Base-by-base conservation (phyloP, 2,329 filamentous ascomycete genomes). In the Ceratocystis albifundus region DNA sequence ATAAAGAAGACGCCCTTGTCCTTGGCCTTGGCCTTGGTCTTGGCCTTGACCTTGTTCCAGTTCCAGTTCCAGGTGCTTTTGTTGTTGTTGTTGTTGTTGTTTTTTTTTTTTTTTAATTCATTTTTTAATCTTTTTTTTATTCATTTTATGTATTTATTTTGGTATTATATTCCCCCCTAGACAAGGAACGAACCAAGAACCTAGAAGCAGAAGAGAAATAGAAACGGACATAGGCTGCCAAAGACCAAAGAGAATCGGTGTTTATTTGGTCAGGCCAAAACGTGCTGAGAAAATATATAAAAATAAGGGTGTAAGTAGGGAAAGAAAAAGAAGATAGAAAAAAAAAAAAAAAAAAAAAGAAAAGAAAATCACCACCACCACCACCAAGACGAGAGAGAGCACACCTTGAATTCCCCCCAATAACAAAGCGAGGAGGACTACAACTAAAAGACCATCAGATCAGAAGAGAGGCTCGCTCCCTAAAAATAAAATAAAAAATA, bases 141-240 rank as follows among this genome's bases (percentile, higher is more conserved):
- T 20, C 8, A 3, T 12, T 17, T 28, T 62, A 15, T 12, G 10
- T 32, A 22, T 62, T 17, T 57, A n/a, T n/a, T n/a, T n/a, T n/a
- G n/a, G n/a, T 55, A 5, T 53, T 28, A 22, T 22, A 12, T 30
- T 22, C 4, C 22, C 53, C 53, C 53, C 53, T 59, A 32, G 53
- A 59, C 28, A 32, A 59, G 53, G 53, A 59, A 59, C 15, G 30
- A 32, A 32, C 53, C 15, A 59, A 59, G 28, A 59, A 36, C 25
- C 22, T 30, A 59, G 28, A 59, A 59, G 15, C 15, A 59, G 28
- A 59, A 59, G 15, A 59, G 25, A 59, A 59, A 32, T 59, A 30
- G 53, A 59, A 32, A 25, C 28, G 10, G 53, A 10, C 28, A 4
- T n/a, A 59, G 53, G 2, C 28, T 59, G 53, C 28, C 28, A 32